Conservation (phyloP, 345 rosid genomes). For the Xanthoceras sorbifolium region DNA sequence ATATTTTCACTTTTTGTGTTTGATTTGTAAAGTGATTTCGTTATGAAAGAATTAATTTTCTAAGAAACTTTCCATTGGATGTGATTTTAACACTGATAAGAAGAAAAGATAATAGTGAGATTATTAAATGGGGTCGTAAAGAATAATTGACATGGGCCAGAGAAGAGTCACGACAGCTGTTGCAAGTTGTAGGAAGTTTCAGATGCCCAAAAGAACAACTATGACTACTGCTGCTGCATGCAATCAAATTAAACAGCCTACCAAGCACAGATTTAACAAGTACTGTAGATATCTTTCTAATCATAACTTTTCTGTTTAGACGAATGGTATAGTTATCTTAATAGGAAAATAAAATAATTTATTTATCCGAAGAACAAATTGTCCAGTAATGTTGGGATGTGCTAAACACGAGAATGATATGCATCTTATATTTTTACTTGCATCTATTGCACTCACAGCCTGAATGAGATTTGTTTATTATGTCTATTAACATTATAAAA, state of each 20-base stretch:
- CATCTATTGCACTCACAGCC: not conserved
- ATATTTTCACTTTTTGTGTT: not conserved
- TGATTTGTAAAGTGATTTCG: not conserved
- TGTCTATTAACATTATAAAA: not conserved
- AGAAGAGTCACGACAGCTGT: not conserved
- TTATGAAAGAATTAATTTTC: not conserved
- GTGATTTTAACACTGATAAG: not conserved
- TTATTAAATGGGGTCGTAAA: not conserved
- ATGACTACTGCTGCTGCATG: not conserved
- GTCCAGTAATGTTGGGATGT: not conserved
- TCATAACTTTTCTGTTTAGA: not conserved
- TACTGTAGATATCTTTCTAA: not conserved
- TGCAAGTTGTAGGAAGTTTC: not conserved
- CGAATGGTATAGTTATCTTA: not conserved
- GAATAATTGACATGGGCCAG: not conserved
- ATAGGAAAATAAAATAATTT: too few relatives aligned
- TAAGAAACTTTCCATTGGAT: not conserved
- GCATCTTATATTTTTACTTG: not conserved
- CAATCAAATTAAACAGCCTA: not conserved
- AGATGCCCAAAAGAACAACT: not conserved
- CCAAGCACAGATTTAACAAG: not conserved
- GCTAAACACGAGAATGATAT: not conserved
- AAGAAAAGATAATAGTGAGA: not conserved
- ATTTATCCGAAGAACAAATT: not conserved
- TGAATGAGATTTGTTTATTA: not conserved